Evolutionary conservation across 148 eudicot species (phyloP).

Genomic region (Limonium bicolor): DNA sequence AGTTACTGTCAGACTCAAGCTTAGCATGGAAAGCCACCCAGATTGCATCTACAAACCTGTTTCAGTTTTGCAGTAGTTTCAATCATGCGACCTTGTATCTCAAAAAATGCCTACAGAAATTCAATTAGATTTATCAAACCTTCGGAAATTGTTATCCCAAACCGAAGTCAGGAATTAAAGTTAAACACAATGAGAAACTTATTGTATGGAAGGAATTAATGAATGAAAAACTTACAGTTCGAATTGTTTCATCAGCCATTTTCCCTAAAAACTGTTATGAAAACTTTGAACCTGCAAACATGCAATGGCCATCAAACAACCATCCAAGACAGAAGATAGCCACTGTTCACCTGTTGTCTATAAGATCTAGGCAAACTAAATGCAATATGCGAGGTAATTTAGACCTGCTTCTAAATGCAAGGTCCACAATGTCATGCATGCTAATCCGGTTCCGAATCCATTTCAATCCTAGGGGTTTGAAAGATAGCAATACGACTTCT

Average conservation of each 20-base stretch:
- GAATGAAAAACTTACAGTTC: conserved; percentile 1
- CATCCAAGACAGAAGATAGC: too few species aligned
- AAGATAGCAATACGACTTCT: too few species aligned
- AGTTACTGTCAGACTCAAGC: neutral
- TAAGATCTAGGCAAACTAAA: too few species aligned
- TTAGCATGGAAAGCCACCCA: neutral
- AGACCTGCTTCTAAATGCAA: too few species aligned
- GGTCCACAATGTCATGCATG: too few species aligned
- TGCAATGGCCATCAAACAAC: too few species aligned
- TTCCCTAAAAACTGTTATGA: neutral
- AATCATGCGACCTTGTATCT: conserved; percentile 9
- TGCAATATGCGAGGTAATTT: too few species aligned
- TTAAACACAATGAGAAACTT: neutral
- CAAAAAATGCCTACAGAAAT: conserved; percentile 4
- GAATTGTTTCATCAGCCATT: conserved; percentile 7
- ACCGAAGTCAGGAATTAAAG: neutral
- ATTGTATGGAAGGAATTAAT: neutral
- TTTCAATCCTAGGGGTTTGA: too few species aligned
- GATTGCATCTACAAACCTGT: conserved; percentile 4
- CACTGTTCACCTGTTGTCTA: too few species aligned
- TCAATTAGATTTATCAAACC: neutral
- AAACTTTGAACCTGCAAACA: neutral
- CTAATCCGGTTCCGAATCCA: too few species aligned
- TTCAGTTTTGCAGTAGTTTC: conserved; percentile 7
- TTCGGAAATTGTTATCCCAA: neutral